phyloP scores from a whole-genome alignment of 2,329 filamentous ascomycete species.

The Sclerotinia minor region DNA sequence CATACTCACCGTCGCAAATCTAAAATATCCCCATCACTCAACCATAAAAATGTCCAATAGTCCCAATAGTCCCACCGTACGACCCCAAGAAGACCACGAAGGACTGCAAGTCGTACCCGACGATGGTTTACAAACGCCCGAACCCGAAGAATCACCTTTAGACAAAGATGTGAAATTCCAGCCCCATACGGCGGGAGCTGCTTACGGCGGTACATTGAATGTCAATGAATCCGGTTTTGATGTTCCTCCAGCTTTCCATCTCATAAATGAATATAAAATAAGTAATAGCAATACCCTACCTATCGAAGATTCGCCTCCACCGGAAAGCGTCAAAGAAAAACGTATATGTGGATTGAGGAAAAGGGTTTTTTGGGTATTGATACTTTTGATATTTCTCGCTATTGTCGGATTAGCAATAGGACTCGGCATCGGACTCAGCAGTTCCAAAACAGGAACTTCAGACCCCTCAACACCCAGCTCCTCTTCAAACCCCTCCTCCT shows the following conservation, averaged over 20 bases:
- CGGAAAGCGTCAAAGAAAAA: not conserved
- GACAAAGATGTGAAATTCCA: slow-evolving; percentile 20
- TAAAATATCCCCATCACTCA: not conserved
- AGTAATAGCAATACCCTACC: slow-evolving; percentile 8
- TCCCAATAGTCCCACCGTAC: not conserved
- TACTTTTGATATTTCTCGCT: not conserved
- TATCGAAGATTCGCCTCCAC: not conserved
- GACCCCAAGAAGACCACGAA: slow-evolving; percentile 19
- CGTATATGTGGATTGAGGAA: slow-evolving; percentile 19
- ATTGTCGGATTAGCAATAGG: slow-evolving; percentile 16
- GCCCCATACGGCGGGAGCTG: not conserved
- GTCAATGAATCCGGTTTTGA: not conserved
- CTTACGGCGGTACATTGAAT: slow-evolving; percentile 12
- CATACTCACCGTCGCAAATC: not conserved
- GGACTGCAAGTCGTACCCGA: slow-evolving; percentile 19
- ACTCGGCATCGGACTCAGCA: slow-evolving; percentile 12
- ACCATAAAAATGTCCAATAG: not conserved
- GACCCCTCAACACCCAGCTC: not conserved
- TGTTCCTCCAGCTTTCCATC: not conserved
- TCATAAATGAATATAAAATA: slow-evolving; percentile 17
- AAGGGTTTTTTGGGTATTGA: slow-evolving; percentile 4
- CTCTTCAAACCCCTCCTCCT: not conserved
- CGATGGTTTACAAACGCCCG: slow-evolving; percentile 9
- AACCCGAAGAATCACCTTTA: not conserved
- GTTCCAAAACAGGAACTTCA: not conserved